These are phyloP conservation scores for Suhomyces vadensis DNA, from an alignment of 805 yeast genomes.

Conservation along the genomic window DNA sequence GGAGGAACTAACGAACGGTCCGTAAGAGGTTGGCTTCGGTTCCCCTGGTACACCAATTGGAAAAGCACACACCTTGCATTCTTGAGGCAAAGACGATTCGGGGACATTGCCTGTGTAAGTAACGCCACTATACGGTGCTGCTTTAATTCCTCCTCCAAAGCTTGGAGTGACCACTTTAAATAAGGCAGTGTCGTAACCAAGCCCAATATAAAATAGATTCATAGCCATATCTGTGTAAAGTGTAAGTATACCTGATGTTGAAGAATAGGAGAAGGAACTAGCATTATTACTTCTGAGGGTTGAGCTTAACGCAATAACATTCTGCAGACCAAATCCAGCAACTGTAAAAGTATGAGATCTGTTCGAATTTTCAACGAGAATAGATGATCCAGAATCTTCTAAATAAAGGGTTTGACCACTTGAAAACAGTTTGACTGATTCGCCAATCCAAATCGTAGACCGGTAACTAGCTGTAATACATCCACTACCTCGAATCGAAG, in stretches of 20 bases:
- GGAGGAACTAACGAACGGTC: too few species aligned
- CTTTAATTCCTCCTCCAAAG: slow-evolving; percentile 1
- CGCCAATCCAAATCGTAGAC: too few species aligned
- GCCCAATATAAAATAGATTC: slow-evolving; percentile 21
- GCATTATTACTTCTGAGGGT: slow-evolving; percentile 1
- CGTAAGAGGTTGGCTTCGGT: not conserved
- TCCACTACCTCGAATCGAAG: slow-evolving; percentile 20
- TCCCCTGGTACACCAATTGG: too few species aligned
- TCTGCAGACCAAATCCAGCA: slow-evolving; percentile 8
- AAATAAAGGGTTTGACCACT: slow-evolving; percentile 10
- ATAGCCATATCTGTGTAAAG: slow-evolving; percentile 1
- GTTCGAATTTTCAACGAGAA: slow-evolving; percentile 1
- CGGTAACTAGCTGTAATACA: slow-evolving; percentile 21
- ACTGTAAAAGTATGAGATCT: not conserved
- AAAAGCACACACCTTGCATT: too few species aligned
- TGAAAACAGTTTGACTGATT: not conserved
- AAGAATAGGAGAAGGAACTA: slow-evolving; percentile 4
- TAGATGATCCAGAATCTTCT: slow-evolving; percentile 4
- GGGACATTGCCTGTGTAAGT: slow-evolving; percentile 10
- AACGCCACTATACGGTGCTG: slow-evolving; percentile 5
- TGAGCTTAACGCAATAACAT: slow-evolving; percentile 6
- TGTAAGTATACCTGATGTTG: slow-evolving; percentile 10
- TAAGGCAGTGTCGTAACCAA: slow-evolving; percentile 18
- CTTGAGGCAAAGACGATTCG: too few species aligned
- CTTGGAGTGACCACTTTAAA: slow-evolving; percentile 2